phyloP scores from a whole-genome alignment of 371 early-diverging fungal species.

The Parasitella parasitica region DNA sequence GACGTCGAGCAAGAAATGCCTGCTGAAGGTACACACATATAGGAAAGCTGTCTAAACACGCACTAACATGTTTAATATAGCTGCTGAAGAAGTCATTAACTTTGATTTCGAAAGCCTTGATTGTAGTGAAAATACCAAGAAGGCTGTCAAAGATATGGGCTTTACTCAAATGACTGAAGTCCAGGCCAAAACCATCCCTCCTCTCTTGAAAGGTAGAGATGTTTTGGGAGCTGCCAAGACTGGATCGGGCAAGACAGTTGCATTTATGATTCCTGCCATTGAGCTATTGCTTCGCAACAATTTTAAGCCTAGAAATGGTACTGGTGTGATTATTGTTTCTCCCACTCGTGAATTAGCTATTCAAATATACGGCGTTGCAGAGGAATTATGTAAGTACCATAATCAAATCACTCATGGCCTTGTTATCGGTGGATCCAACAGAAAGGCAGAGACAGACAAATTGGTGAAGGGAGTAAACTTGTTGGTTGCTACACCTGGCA shows the following conservation, averaged over 20 bases:
- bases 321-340: slow-evolving; percentile 95
- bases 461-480: slow-evolving; percentile 92
- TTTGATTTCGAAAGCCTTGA: slow-evolving; percentile 66
- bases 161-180: slow-evolving; percentile 97
- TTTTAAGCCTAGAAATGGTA: slow-evolving; percentile 95
- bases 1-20: slow-evolving; percentile 23
- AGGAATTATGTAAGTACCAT: slow-evolving; percentile 91
- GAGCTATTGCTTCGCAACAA: slow-evolving; percentile 83
- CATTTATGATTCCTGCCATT: slow-evolving; percentile 97
- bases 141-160: slow-evolving; percentile 91
- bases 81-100: slow-evolving; percentile 38
- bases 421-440: slow-evolving; percentile 97
- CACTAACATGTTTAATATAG: not conserved
- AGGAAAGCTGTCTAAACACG: not conserved
- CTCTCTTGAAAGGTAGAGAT: slow-evolving; percentile 95
- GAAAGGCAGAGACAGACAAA: slow-evolving; percentile 95
- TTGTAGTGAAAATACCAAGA: slow-evolving; percentile 66
- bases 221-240: slow-evolving; percentile 99
- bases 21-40: slow-evolving; percentile 1
- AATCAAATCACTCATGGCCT: slow-evolving; percentile 85
- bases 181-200: slow-evolving; percentile 94
- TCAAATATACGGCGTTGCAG: slow-evolving; percentile 98
- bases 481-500: slow-evolving; percentile 97
- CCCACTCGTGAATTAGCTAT: slow-evolving; percentile 99
- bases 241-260: slow-evolving; percentile 98